A percentile compares a stretch with the other conserved stretches of the same genome.
These are phyloP conservation scores for Wallacemonas rigidus DNA, from an alignment of 208 protist genomes.

Conservation along the genomic window DNA sequence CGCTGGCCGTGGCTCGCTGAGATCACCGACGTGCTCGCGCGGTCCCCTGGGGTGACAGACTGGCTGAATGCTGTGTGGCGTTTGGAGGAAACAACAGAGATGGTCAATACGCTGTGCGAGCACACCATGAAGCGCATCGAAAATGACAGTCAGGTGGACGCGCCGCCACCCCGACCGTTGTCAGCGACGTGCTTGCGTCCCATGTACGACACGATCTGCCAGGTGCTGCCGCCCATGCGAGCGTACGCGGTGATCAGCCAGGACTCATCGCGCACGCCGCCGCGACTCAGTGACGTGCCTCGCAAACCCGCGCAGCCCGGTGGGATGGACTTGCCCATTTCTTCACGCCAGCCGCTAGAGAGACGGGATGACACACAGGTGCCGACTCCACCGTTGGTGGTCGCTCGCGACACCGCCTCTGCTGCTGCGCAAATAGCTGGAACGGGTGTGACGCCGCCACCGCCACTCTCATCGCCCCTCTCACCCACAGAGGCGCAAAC, in stretches of 20 bases:
- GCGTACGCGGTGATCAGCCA: constrained; percentile 8
- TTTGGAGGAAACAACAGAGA: constrained; percentile 8
- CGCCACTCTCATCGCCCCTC: constrained; percentile 25
- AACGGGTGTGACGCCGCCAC: neutral
- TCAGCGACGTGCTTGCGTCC: constrained; percentile 12
- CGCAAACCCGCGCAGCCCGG: too few species aligned
- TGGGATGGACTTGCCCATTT: too few species aligned
- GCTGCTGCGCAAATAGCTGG: too few species aligned
- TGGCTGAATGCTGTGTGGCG: constrained; percentile 7
- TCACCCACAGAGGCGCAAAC: constrained; percentile 34
- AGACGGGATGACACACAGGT: too few species aligned
- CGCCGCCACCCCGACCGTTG: neutral
- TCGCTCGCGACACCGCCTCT: too few species aligned
- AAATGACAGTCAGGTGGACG: neutral
- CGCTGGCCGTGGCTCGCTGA: constrained; percentile 4
- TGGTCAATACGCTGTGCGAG: neutral
- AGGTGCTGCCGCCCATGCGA: constrained; percentile 23
- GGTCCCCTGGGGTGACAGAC: neutral
- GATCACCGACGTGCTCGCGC: neutral
- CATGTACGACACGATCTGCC: constrained; percentile 24
- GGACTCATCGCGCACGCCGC: neutral
- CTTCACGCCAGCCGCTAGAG: too few species aligned
- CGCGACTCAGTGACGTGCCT: too few species aligned
- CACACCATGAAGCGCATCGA: constrained; percentile 1
- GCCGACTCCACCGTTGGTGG: too few species aligned